Conservation (phyloP, 176 grass and related monocot genomes). For the Chrysopogon serrulatus region DNA sequence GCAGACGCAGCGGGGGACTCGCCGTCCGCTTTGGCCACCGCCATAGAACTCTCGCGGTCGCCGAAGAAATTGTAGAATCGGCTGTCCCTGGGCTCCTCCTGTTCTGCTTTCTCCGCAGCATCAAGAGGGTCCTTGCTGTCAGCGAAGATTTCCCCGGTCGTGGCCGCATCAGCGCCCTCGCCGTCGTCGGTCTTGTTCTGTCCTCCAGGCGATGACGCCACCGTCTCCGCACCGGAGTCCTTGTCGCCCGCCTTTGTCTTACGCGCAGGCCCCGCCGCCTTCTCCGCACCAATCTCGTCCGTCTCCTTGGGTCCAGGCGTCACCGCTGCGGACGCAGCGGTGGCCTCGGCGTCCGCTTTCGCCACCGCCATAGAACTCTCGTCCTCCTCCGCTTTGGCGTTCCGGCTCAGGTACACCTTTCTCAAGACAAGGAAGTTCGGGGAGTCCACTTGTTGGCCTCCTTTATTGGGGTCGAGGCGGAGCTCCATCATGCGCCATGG, state of each 20-base stretch:
- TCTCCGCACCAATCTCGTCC: not conserved
- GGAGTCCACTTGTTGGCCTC: not conserved
- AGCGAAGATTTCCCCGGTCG: not conserved
- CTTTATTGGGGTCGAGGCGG: not conserved
- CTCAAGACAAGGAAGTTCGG: not conserved
- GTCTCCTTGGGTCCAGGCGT: not conserved
- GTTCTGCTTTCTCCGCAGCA: not conserved
- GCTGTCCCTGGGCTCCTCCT: not conserved
- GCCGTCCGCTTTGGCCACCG: not conserved
- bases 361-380: not conserved
- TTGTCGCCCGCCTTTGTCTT: not conserved
- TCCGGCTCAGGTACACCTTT: not conserved
- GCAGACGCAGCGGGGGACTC: not conserved
- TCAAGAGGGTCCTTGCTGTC: not conserved
- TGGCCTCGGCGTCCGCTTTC: not conserved
- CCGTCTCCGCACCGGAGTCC: not conserved
- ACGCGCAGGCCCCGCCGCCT: not conserved
- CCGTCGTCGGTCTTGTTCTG: not conserved
- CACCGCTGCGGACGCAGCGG: not conserved
- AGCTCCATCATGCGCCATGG: constrained; percentile 35
- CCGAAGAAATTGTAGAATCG: not conserved
- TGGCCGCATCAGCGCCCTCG: not conserved
- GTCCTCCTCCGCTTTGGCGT: not conserved
- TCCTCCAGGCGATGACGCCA: not conserved
- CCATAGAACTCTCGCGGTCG: not conserved